Evolutionary conservation across 257 asterid species (phyloP).

Genomic region (Sherardia arvensis): DNA sequence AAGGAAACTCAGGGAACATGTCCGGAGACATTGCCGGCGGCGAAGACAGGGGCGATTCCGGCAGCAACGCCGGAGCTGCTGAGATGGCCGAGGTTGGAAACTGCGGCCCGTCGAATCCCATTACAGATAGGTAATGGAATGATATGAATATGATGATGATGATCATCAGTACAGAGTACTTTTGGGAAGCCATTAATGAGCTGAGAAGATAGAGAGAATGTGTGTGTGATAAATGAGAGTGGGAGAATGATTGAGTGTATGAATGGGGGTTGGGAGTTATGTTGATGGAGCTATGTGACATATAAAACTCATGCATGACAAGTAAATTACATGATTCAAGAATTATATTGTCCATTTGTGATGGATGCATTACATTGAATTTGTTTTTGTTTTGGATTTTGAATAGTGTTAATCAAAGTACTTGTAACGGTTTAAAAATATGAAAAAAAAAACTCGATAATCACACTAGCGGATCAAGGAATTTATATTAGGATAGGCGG

Average conservation of each 20-base stretch:
- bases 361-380: too few relatives aligned
- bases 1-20: conserved; percentile 62
- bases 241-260: not conserved
- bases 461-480: too few relatives aligned
- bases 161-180: conserved; percentile 12
- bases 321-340: too few relatives aligned
- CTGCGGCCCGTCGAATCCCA: conserved; percentile 9
- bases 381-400: too few relatives aligned
- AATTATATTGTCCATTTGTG: too few relatives aligned
- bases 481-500: too few relatives aligned
- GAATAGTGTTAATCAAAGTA: too few relatives aligned
- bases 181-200: conserved; percentile 41
- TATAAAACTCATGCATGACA: too few relatives aligned
- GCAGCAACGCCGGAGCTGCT: conserved; percentile 74
- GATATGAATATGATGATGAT: conserved; percentile 28
- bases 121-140: conserved; percentile 12
- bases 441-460: too few relatives aligned
- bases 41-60: conserved; percentile 48
- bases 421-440: too few relatives aligned
- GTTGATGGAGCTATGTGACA: too few relatives aligned
- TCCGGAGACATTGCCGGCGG: conserved; percentile 71
- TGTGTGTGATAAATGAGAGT: not conserved
- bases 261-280: not conserved
- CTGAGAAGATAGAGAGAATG: not conserved
- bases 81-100: conserved; percentile 61